Conservation (phyloP, 176 grass and related monocot species). For the Oryza coarctata region DNA sequence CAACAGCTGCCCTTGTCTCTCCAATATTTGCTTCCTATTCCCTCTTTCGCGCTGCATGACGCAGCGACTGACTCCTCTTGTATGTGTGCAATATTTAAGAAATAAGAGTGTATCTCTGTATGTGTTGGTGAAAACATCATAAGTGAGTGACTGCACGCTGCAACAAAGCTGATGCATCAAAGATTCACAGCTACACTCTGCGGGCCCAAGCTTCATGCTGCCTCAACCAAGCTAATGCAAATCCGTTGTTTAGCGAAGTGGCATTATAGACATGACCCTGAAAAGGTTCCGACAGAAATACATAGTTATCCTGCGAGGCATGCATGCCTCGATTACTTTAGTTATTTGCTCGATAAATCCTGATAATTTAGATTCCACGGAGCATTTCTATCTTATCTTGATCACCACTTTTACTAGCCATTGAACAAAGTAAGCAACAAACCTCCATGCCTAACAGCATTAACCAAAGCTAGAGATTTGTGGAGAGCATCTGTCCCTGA, state of each 20-base stretch:
- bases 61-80: constrained; percentile 17
- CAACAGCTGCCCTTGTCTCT: constrained; percentile 39
- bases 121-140: constrained; percentile 24
- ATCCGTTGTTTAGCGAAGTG: background rate
- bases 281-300: background rate
- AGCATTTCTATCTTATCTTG: background rate
- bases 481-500: constrained; percentile 10
- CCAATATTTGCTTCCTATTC: constrained; percentile 43
- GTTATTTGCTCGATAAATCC: background rate
- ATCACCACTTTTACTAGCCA: background rate
- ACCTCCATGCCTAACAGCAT: background rate
- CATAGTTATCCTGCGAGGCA: background rate
- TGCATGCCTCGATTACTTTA: background rate
- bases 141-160: constrained; percentile 22
- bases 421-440: constrained; percentile 9
- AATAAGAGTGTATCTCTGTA: background rate
- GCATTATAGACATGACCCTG: background rate
- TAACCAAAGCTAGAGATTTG: background rate
- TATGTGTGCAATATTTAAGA: constrained; percentile 25
- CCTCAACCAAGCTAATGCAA: background rate
- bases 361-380: background rate
- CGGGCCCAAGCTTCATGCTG: constrained; percentile 1
- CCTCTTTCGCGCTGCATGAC: constrained; percentile 18
- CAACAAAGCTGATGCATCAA: constrained; percentile 29
- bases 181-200: constrained; percentile 1